Base-by-base conservation (phyloP, 768 basidiomycete genomes). In the Lentinula edodes region DNA sequence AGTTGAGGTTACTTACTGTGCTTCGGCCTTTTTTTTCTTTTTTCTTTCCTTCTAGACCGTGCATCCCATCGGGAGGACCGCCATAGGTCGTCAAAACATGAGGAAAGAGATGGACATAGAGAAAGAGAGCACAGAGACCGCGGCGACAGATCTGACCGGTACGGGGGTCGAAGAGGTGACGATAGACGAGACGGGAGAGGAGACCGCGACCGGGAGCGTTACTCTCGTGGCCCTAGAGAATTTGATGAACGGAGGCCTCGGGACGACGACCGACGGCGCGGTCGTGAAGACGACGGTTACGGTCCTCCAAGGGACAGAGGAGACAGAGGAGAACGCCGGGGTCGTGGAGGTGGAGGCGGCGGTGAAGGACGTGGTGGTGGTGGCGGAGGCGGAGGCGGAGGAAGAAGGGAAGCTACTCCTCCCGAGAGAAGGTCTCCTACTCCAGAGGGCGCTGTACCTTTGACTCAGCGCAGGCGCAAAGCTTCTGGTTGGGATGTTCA, bases 401-500 rank as follows among this genome's bases (percentile, higher is more conserved):
- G 78, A 12, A 73, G 73, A 20, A 71, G 75, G 10, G 45, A 57
- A 32, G 35, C 48, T 9, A 34, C 51, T 34, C 51, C 90, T 13
- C 90, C 88, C 1, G 91, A 92, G 64, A 79, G 90, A 66, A 77
- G 95, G 66, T 92, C 90, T 0, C 95, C 96, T 9, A 98, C 96
- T 9, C 97, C 97, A 0, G 88, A 92, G 69, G 91, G 89, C 52
- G 83, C 86, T 13, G 76, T 86, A 45, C 88, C 92, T 0, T 75
- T 99, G 64, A 89, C 90, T 7, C 93, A 98, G 70, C 80, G 95
- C 64, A 90, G 89, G 71, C 80, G 95, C 34, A 92, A 91, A 67
- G 90, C 93, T 5, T 94, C 93, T 50, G 91, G 92, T 0, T 99
- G 97, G 97, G 94, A 99, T 73, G 89, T 97, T 20, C 90, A 94